A percentile compares a stretch with the other conserved stretches of the same genome.
Evolutionary conservation across 2,329 filamentous ascomycete species (phyloP).

Genomic region (Fusarium azukiicola): DNA sequence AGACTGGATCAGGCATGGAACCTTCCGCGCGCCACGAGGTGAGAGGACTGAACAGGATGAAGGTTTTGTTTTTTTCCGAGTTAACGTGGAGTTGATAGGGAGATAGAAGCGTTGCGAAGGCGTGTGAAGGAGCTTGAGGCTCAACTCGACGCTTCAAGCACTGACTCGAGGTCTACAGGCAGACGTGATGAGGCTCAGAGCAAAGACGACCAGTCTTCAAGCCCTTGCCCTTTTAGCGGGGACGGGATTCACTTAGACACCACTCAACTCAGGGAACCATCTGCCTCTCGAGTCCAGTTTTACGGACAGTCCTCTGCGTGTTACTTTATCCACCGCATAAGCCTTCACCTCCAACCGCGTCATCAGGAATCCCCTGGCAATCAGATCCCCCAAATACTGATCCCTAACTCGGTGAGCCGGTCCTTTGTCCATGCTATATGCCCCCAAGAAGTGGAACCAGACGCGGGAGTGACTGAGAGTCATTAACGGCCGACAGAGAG

Average conservation of each 20-base stretch:
- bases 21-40: conserved; percentile 12
- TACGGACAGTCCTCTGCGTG: neutral
- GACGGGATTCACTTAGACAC: conserved; percentile 1
- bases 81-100: neutral
- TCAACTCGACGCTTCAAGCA: neutral
- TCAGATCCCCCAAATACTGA: neutral
- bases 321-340: conserved; percentile 15
- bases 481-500: conserved; percentile 6
- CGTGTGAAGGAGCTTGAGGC: conserved; percentile 13
- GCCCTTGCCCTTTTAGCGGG: neutral
- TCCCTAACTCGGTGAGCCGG: conserved; percentile 11
- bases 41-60: neutral
- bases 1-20: neutral
- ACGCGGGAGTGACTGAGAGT: neutral
- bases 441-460: neutral
- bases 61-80: neutral
- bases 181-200: neutral
- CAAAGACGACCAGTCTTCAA: neutral
- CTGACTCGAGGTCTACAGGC: neutral
- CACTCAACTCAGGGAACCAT: neutral
- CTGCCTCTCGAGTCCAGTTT: neutral
- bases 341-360: neutral
- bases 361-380: neutral
- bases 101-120: neutral
- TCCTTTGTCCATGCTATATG: neutral